A percentile compares a stretch with the other conserved stretches of the same genome.
These are phyloP conservation scores for Lagenidium giganteum DNA, from an alignment of 352 stramenopile species.

Conservation along the genomic window DNA sequence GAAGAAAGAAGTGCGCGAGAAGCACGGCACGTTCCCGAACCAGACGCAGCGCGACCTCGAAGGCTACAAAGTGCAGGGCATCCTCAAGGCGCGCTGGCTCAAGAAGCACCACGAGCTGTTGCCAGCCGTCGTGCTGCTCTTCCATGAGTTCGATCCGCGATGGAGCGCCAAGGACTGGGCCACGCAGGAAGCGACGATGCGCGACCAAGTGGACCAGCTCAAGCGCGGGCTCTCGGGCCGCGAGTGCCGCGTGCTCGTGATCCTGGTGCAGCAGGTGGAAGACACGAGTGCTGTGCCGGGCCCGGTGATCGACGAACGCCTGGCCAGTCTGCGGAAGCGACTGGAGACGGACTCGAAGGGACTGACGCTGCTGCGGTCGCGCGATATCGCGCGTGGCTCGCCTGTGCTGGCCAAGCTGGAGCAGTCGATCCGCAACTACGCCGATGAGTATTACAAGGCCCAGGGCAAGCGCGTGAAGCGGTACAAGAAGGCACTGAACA, in stretches of 20 bases:
- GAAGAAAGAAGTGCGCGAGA: conserved; percentile 84
- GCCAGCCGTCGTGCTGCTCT: conserved; percentile 73
- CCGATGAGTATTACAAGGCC: conserved; percentile 86
- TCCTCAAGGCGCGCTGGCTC: conserved; percentile 79
- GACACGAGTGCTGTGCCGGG: conserved; percentile 49
- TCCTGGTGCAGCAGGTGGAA: conserved; percentile 80
- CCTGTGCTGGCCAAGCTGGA: conserved; percentile 71
- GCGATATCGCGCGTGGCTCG: conserved; percentile 58
- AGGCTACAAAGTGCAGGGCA: conserved; percentile 55
- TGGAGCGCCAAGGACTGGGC: conserved; percentile 71
- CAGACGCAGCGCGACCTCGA: conserved; percentile 82
- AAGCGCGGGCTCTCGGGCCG: conserved; percentile 48
- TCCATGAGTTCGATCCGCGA: conserved; percentile 81
- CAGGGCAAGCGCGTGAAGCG: conserved; percentile 86
- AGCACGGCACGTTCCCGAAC: conserved; percentile 79
- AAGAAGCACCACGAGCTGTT: conserved; percentile 86
- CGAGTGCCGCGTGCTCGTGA: conserved; percentile 73
- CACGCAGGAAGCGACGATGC: conserved; percentile 53
- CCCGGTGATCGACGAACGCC: conserved; percentile 70
- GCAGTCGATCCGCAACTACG: conserved; percentile 59
- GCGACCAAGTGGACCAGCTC: conserved; percentile 74
- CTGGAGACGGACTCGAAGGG: conserved; percentile 75
- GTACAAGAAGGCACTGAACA: conserved; percentile 77
- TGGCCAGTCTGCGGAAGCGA: conserved; percentile 56
- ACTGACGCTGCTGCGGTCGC: conserved; percentile 54